Conservation (phyloP, 352 stramenopile genomes). For the Labyrinthula sp. region DNA sequence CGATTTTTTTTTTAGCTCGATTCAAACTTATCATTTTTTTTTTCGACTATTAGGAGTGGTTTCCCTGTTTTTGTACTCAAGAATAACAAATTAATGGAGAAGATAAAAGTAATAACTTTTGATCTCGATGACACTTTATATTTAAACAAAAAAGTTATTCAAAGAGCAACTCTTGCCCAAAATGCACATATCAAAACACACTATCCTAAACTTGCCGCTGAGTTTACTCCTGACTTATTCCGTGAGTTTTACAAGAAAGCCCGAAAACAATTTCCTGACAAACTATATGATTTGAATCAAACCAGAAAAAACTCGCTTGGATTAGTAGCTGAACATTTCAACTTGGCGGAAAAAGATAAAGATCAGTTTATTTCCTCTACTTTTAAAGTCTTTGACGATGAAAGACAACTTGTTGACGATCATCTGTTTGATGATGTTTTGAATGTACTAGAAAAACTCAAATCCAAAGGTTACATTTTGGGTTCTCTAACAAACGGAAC, state of each 20-base stretch:
- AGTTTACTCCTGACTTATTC: constrained; percentile 4
- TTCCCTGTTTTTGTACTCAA: no score
- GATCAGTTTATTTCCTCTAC: constrained; percentile 6
- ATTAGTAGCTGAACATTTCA: constrained; percentile 1
- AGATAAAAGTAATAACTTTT: constrained; percentile 24
- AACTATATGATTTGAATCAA: constrained; percentile 1
- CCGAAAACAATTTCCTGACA: not conserved
- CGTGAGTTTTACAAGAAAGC: constrained; percentile 5
- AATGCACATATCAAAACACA: constrained; percentile 2
- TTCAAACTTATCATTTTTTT: no score
- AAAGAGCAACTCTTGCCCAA: constrained; percentile 5
- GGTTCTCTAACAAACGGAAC: constrained; percentile 23
- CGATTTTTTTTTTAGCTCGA: no score
- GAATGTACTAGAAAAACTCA: constrained; percentile 5
- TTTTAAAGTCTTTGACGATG: constrained; percentile 17
- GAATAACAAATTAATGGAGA: no score
- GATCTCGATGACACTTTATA: constrained; percentile 28
- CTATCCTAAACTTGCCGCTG: constrained; percentile 4
- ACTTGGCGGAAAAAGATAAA: constrained; percentile 2
- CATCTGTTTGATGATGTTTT: constrained; percentile 16
- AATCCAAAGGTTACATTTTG: constrained; percentile 11
- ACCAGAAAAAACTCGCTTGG: constrained; percentile 5
- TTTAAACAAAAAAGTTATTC: constrained; percentile 1
- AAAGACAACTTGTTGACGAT: not conserved
- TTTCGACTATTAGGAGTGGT: no score